Percentiles rank a stretch among this genome's conserved stretches.
Conservation (phyloP, 2,329 filamentous ascomycete species). For the Herpotrichia juniperi region DNA sequence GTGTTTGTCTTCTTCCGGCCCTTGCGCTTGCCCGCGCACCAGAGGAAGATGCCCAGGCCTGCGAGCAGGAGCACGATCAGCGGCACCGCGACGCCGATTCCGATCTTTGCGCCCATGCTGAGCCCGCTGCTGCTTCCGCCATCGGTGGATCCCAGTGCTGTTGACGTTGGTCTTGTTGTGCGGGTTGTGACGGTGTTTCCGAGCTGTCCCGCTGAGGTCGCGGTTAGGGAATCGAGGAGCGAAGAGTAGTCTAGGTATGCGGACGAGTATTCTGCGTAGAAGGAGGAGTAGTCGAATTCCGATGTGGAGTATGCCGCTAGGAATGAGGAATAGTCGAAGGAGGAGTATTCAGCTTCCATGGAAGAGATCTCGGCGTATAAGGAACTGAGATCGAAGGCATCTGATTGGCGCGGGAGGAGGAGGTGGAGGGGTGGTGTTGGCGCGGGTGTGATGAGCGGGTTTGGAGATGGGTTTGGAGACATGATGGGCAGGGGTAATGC, state of each 20-base stretch:
- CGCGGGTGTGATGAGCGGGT: not conserved
- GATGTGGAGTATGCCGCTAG: not conserved
- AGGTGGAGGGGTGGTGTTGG: constrained; percentile 1
- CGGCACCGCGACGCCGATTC: constrained; percentile 19
- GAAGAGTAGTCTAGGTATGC: constrained; percentile 5
- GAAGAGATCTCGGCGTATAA: constrained; percentile 16
- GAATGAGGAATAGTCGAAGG: constrained; percentile 8
- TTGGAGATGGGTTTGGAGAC: not conserved
- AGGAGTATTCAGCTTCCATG: constrained; percentile 11
- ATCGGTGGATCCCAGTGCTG: not conserved
- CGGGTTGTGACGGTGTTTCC: not conserved
- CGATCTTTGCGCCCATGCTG: constrained; percentile 19
- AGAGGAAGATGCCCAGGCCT: constrained; percentile 17
- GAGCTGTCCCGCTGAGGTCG: not conserved
- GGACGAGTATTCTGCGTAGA: constrained; percentile 1
- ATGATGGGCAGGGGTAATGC: not conserved
- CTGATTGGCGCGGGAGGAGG: constrained; percentile 9
- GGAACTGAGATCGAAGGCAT: constrained; percentile 7
- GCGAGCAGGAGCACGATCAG: constrained; percentile 13
- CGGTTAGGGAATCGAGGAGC: not conserved
- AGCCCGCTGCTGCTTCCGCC: constrained; percentile 9
- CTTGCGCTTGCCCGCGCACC: constrained; percentile 19
- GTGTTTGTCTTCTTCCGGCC: constrained; percentile 16
- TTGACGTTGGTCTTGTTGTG: not conserved
- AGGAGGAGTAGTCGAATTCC: constrained; percentile 1